Evolutionary conservation across 495 filamentous ascomycete genomes (phyloP).

Genomic region (Hypoxylon lenormandii): DNA sequence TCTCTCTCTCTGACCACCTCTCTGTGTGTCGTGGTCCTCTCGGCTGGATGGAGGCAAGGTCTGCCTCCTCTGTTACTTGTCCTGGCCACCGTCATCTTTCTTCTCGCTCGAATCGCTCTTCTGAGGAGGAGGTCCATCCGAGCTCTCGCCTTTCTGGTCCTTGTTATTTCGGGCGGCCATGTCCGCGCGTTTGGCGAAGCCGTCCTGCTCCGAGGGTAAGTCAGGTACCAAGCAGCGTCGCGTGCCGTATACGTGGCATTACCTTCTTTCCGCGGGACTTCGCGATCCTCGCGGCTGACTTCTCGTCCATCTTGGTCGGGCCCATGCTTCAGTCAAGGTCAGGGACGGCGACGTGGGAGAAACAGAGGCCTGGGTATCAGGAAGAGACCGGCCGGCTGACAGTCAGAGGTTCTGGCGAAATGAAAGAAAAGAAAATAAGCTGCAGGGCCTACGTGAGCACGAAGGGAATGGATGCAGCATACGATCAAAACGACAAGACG

Average conservation of each 20-base stretch:
- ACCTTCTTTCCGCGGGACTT: constrained; percentile 57
- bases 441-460: constrained; percentile 6
- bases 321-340: constrained; percentile 47
- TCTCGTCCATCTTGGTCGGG: constrained; percentile 59
- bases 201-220: constrained; percentile 52
- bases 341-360: background rate
- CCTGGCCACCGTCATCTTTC: constrained; percentile 25
- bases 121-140: constrained; percentile 12
- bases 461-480: background rate
- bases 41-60: background rate
- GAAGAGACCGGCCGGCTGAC: background rate
- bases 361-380: background rate
- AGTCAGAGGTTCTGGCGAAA: background rate
- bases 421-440: background rate
- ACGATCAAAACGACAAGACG: constrained; percentile 4
- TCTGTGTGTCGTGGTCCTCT: background rate
- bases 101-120: constrained; percentile 29
- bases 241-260: constrained; percentile 9
- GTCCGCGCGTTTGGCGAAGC: constrained; percentile 58
- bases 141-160: constrained; percentile 36
- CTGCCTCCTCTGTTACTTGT: constrained; percentile 22
- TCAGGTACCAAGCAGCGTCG: background rate
- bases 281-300: constrained; percentile 60
- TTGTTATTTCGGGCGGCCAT: constrained; percentile 57
- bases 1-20: background rate